Evolutionary conservation across 345 rosid genomes (phyloP).

Genomic region (Dipteronia dyeriana): DNA sequence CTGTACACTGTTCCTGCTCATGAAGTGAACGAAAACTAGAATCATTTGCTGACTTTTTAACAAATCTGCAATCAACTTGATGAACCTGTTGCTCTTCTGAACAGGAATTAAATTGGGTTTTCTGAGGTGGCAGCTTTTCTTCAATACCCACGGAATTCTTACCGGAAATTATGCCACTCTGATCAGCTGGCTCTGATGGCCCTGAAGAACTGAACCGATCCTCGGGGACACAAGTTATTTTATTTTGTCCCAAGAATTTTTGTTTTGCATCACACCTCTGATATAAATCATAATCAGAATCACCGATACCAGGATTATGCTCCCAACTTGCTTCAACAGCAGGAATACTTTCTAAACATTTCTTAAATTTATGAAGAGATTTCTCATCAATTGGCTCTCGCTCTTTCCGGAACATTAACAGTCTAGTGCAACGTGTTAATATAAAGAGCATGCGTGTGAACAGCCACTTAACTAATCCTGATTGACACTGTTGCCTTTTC

Average conservation of each 20-base stretch:
- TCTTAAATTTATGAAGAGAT: constrained; percentile 62
- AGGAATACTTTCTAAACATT: constrained; percentile 77
- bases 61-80: constrained; percentile 31
- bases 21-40: constrained; percentile 31
- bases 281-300: constrained; percentile 37
- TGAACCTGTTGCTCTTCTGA: constrained; percentile 33
- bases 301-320: constrained; percentile 38
- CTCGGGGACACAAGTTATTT: constrained; percentile 35
- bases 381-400: constrained; percentile 63
- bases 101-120: constrained; percentile 30
- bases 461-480: constrained; percentile 68
- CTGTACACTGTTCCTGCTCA: constrained; percentile 41
- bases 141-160: constrained; percentile 32
- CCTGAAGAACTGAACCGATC: constrained; percentile 16
- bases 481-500: constrained; percentile 69
- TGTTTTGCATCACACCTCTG: constrained; percentile 32
- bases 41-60: constrained; percentile 21
- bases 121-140: constrained; percentile 33
- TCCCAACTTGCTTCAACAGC: constrained; percentile 67
- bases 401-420: constrained; percentile 74
- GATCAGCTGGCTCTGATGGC: constrained; percentile 35
- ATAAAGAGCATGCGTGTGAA: constrained; percentile 74
- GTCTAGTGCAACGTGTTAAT: constrained; percentile 78
- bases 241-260: constrained; percentile 26
- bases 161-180: constrained; percentile 29